Conservation (phyloP, 2,329 filamentous ascomycete species). For the Pseudocercospora eumusae region DNA sequence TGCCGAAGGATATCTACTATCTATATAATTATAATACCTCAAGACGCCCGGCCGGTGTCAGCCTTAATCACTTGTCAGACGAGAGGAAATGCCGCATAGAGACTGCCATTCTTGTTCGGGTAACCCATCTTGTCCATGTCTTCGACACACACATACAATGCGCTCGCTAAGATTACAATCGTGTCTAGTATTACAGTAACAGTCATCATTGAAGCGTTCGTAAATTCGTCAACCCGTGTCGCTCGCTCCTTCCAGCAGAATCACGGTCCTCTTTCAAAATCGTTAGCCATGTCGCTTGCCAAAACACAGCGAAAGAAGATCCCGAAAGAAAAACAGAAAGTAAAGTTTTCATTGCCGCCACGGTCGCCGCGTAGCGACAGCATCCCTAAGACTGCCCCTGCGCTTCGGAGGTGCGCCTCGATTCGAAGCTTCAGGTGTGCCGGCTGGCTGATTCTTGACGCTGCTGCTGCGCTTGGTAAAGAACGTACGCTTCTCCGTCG, state of each 20-base stretch:
- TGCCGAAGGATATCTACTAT: not conserved
- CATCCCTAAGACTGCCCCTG: conserved; percentile 31
- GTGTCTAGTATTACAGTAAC: conserved; percentile 20
- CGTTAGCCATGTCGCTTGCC: conserved; percentile 13
- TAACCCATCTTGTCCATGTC: not conserved
- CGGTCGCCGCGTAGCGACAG: conserved; percentile 26
- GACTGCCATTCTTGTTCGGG: not conserved
- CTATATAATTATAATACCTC: no score
- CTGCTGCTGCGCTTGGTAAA: conserved; percentile 27
- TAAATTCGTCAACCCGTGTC: conserved; percentile 12
- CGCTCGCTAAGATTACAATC: conserved; percentile 16
- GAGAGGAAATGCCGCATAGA: not conserved
- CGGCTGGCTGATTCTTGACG: conserved; percentile 13
- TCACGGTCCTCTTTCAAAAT: conserved; percentile 12
- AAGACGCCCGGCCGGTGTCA: no score
- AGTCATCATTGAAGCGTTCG: conserved; percentile 14
- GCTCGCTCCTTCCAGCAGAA: not conserved
- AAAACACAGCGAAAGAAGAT: conserved; percentile 3
- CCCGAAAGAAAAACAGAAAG: not conserved
- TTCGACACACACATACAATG: conserved; percentile 1
- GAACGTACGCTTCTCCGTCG: conserved; percentile 22
- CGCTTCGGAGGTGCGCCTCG: conserved; percentile 21
- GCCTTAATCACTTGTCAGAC: no score
- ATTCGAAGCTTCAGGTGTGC: not conserved
- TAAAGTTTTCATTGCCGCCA: conserved; percentile 26